These are phyloP conservation scores for Rubus parviflorus DNA, from an alignment of 306 rosid species.

Conservation along the genomic window DNA sequence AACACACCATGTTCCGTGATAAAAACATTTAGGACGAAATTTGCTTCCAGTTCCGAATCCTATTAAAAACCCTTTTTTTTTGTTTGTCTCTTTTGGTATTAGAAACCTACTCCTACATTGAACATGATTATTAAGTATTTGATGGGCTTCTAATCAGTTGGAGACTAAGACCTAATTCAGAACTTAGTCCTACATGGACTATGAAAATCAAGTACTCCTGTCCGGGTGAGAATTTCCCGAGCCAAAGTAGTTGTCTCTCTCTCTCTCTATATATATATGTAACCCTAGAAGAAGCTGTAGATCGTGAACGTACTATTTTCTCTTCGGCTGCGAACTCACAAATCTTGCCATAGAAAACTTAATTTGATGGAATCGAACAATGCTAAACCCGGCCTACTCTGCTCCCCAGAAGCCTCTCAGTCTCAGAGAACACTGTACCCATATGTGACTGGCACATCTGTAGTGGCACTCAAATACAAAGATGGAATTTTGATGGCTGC, in stretches of 20 bases:
- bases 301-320: neutral
- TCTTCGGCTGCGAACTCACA: neutral
- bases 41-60: no score
- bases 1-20: no score
- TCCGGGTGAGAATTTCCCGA: neutral
- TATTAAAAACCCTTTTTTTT: no score
- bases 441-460: conserved; percentile 91
- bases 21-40: no score
- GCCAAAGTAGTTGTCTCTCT: neutral
- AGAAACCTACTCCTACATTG: no score
- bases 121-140: no score
- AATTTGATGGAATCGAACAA: conserved; percentile 35
- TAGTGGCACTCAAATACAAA: conserved; percentile 85
- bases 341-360: neutral
- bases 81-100: no score
- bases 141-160: no score
- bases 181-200: no score
- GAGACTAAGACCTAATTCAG: no score
- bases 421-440: conserved; percentile 41
- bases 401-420: conserved; percentile 41
- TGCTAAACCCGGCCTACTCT: conserved; percentile 20
- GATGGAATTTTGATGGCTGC: conserved; percentile 92
- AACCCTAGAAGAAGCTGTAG: neutral
- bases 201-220: neutral
- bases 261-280: neutral